Percentiles rank a stretch among this genome's conserved stretches.
Evolutionary conservation across 2,329 filamentous ascomycete species (phyloP).

Genomic region (Cercospora sp.): DNA sequence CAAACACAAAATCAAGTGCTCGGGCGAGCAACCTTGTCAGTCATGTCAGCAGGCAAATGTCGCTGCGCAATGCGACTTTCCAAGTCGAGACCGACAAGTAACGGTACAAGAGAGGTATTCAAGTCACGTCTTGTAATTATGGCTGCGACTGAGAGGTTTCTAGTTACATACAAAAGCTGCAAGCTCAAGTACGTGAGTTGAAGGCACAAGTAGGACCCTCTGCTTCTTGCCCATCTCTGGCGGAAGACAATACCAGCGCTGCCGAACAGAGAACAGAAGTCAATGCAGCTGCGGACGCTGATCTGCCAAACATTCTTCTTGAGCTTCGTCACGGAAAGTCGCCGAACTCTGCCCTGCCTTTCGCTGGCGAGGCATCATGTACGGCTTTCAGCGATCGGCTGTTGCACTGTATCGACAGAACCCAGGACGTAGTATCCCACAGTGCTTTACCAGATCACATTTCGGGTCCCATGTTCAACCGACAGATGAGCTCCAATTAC

Average conservation of each 20-base stretch:
- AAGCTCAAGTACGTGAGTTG: conserved; percentile 26
- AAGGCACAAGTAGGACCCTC: conserved; percentile 14
- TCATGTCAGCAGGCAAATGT: conserved; percentile 28
- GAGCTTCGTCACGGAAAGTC: conserved; percentile 27
- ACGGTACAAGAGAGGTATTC: conserved; percentile 29
- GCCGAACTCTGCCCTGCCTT: conserved; percentile 22
- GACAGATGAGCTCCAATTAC: conserved; percentile 21
- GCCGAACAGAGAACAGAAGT: conserved; percentile 1
- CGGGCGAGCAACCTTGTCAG: conserved; percentile 31
- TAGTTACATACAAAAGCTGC: conserved; percentile 29
- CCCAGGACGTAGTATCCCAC: conserved; percentile 13
- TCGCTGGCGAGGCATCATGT: conserved; percentile 31
- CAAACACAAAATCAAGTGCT: conserved; percentile 34
- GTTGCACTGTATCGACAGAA: conserved; percentile 28
- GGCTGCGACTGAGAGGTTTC: neutral
- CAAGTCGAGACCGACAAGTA: conserved; percentile 30
- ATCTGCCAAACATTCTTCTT: conserved; percentile 31
- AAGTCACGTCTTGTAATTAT: neutral
- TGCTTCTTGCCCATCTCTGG: neutral
- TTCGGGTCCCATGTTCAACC: conserved; percentile 23
- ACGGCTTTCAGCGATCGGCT: conserved; percentile 32
- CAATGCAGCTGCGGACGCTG: conserved; percentile 14
- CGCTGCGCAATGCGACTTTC: conserved; percentile 24
- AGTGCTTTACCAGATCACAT: conserved; percentile 28
- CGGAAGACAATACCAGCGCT: neutral